Base-by-base conservation (phyloP, 1,139 yeast species). In the Hansenula lynferdii region DNA sequence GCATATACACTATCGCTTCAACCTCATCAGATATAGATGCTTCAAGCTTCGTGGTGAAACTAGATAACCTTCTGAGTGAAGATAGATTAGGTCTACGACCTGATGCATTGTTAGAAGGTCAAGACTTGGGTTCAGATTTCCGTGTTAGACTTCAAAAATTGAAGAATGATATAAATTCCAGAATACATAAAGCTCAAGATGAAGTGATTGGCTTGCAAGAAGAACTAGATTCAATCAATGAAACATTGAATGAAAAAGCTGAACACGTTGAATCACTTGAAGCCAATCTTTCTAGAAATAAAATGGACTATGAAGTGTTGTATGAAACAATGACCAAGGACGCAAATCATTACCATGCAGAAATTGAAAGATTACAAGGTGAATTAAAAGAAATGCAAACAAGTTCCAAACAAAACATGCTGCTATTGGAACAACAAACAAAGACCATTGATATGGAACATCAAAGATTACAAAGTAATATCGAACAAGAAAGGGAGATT, bases 321-420 rank as follows among this genome's bases (percentile, higher is more conserved):
- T 70, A 72, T 53, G 79, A 77, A 45, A 67, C 75, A 31, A 73
- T 77, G 73, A 66, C 71, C 38, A 67, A 75, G 43, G 78, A 79
- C 47, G 64, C 75, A 23, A 66, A 75, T 29, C 64, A 75, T 24
- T 72, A 77, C 42, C 72, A 77, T 38, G 72, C 80, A 18, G 87
- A 84, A 54, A 75, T 81, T 36, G 90, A 82, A 53, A 74, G 73
- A 50, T 60, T 79, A 37, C 85, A 80, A 44, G 70, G 78, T 29
- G 86, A 81, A 42, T 62, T 82, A 32, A 72, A 77, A 39, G 63
- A 69, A 16, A 69, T 78, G 59, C 72, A 72, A 42, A 64, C 70
- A 19, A 67, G 70, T 39, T 69, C 76, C 8, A 75, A 76, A 40
- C 77, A 78, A 44, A 80, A 77, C 30, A 60, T 72, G 38, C 61